A percentile compares a stretch with the other conserved stretches of the same genome.
Conservation (phyloP, 306 rosid genomes). For the Urtica urens region DNA sequence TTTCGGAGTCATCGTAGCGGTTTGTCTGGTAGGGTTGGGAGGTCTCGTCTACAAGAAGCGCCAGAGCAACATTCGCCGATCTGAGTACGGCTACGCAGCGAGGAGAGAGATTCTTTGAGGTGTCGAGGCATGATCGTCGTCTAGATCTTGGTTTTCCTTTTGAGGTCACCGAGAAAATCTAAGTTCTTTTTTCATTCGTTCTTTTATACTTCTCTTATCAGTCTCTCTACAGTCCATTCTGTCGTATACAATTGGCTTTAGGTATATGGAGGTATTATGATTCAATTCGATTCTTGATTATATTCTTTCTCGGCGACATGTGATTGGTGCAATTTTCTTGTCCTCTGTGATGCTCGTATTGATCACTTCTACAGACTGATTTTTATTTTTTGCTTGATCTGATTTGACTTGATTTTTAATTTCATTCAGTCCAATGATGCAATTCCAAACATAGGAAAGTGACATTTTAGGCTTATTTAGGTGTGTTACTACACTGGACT, state of each 20-base stretch:
- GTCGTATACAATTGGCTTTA: neutral
- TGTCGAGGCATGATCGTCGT: too few relatives aligned
- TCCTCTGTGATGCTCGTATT: too few relatives aligned
- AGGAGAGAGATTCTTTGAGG: slow-evolving; percentile 55
- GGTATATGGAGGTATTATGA: neutral
- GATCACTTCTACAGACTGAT: too few relatives aligned
- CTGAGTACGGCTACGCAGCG: slow-evolving; percentile 36
- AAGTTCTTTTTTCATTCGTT: neutral
- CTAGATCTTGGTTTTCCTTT: too few relatives aligned
- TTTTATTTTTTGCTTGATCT: neutral
- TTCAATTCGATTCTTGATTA: slow-evolving; percentile 8
- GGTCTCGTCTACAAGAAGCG: slow-evolving; percentile 68
- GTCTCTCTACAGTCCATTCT: neutral
- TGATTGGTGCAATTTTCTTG: too few relatives aligned
- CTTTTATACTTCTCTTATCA: neutral
- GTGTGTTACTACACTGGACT: too few relatives aligned
- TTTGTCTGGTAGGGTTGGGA: slow-evolving; percentile 29
- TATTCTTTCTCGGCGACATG: neutral
- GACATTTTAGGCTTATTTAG: too few relatives aligned
- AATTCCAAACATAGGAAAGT: too few relatives aligned
- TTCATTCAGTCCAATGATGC: too few relatives aligned
- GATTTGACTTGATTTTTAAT: neutral
- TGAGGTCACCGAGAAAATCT: too few relatives aligned
- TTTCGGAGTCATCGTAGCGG: slow-evolving; percentile 45
- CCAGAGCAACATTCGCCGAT: slow-evolving; percentile 48